Evolutionary conservation across 192 early-diverging fungal genomes (phyloP), one percentile per base, ranked within the genome.

Genomic region (Entomortierella beljakovae): DNA sequence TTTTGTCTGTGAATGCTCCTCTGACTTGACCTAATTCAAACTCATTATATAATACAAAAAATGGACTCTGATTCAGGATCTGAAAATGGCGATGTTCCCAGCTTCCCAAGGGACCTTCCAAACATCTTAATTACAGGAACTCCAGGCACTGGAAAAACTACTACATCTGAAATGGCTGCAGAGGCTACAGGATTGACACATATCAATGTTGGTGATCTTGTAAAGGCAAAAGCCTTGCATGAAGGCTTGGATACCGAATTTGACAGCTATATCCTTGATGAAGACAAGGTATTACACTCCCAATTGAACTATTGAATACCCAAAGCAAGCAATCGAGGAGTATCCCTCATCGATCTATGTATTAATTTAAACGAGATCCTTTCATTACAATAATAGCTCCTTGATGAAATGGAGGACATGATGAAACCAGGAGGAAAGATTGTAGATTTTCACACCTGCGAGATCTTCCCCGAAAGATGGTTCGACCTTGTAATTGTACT

Each of bases 401-500:
- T 96, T 6, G 97, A 99, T 71, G 95, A 97, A 85, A 85, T 99
- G 81, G 97, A 99, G 82, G 85, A 84, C 5, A 80, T 85, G 71
- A 87, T 99, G 89, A 83, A 77, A 5, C 74, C 81, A 48, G 97
- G 97, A 40, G 95, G 95, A 35, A 90, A 90, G 61, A 88, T 98
- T 53, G 91, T 99, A 1, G 97, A 99, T 70, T 97, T 94, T 65
- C 97, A 99, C 80, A 92, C 94, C 9, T 97, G 94, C 70, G 97
- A 92, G 37, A 90, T 99, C 61, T 99, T 99, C 72, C 97, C 97
- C 2, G 96, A 99, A 86, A 86, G 96, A 52, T 98, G 95, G 95
- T 98, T 99, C 79, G 97, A 99, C 71, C 88, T 99, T 29, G 94
- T 99, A 6, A 88, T 99, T 57, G 96, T 98, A 2, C 86, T 99